Evolutionary conservation across 108 stramenopile genomes (phyloP).

Genomic region (Aureococcus anophagefferens): DNA sequence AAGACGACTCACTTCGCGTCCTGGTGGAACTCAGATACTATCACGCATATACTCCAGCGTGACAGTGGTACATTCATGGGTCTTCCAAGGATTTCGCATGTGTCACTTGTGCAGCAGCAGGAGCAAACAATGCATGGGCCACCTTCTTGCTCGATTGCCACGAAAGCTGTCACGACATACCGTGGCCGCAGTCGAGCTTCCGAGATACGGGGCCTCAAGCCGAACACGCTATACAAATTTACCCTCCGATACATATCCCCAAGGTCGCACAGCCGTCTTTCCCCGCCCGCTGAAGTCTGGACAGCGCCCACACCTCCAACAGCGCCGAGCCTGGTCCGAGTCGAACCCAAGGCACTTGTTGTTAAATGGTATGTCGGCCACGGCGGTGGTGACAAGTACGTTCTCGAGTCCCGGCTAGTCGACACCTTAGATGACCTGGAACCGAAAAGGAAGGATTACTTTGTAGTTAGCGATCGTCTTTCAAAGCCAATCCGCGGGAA

Average conservation of each 20-base stretch:
- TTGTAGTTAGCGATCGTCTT: too few species aligned
- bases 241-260: slow-evolving; percentile 32
- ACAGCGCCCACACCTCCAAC: slow-evolving; percentile 21
- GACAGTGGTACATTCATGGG: not conserved
- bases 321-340: slow-evolving; percentile 6
- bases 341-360: slow-evolving; percentile 5
- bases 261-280: slow-evolving; percentile 30
- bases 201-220: slow-evolving; percentile 12
- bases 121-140: not conserved
- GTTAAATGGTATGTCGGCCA: not conserved
- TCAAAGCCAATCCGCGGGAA: too few species aligned
- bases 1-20: not conserved
- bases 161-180: not conserved
- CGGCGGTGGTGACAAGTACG: not conserved
- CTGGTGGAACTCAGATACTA: slow-evolving; percentile 1
- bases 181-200: not conserved
- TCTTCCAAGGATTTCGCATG: too few species aligned
- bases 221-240: slow-evolving; percentile 35
- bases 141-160: not conserved
- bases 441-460: too few species aligned
- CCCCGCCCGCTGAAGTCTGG: slow-evolving; percentile 27
- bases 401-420: not conserved
- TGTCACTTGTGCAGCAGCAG: too few species aligned
- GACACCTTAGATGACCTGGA: not conserved
- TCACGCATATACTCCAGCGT: slow-evolving; percentile 9